Base-by-base conservation (phyloP, 495 filamentous ascomycete genomes). In the Aspergillus cavernicola region DNA sequence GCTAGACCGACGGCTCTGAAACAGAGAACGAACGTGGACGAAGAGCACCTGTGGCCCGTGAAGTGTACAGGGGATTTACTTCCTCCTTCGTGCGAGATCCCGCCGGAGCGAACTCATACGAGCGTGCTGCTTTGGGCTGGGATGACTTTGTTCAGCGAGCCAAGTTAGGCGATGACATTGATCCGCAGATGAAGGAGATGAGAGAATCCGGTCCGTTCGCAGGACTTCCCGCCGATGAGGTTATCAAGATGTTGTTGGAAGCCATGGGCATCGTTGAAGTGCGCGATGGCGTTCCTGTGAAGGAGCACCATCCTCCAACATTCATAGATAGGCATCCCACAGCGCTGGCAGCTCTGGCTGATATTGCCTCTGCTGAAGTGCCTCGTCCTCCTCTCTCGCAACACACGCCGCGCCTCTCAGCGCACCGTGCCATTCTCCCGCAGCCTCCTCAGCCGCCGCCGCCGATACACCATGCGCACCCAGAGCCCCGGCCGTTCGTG, bases 101-200 rank as follows among this genome's bases (percentile, higher is more conserved):
- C 19, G 53, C 65, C 7, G 72, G 68, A 0, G 70, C 74, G 3
- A 55, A 60, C 19, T 61, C 64, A 1, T 70, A 63, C 38, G 63
- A 69, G 23, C 67, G 66, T 23, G 69, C 68, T 42, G 55, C 47
- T 23, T 62, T 50, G 42, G 61, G 58, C 48, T 75, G 72, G 72
- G 72, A 74, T 6, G 70, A 77, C 55, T 77, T 77, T 24, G 52
- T 70, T 20, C 69, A 66, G 43, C 66, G 71, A 12, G 72, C 66
- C 26, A 70, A 67, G 26, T 52, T 75, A 35, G 66, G 68, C 24
- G 62, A 66, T 23, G 66, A 73, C 50, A 56, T 73, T 41, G 65
- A 68, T 38, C 70, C 70, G 3, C 70, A 71, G 53, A 67, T 75
- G 65, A 66, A 66, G 36, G 67, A 67, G n/a, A 62, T 75, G 41